Percentiles rank a stretch among this genome's conserved stretches.
phyloP scores from a whole-genome alignment of 331 rosid genomes.

The Quercus phellos region DNA sequence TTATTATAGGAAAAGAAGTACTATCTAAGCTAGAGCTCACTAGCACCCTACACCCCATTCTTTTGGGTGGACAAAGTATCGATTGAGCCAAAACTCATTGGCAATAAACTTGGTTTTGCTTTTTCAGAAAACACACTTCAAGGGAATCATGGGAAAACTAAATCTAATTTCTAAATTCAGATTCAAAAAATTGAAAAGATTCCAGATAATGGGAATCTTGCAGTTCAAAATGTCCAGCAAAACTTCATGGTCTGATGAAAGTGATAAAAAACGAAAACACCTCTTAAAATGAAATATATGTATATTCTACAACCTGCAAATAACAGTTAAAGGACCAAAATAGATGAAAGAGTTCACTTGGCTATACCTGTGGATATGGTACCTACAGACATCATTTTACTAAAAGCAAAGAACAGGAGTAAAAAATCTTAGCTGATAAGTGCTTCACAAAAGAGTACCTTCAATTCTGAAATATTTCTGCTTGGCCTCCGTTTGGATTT shows the following conservation, averaged over 20 bases:
- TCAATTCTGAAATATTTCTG: conserved; percentile 38
- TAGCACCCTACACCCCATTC: no score
- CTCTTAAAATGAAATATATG: background rate
- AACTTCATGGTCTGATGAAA: background rate
- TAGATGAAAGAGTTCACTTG: background rate
- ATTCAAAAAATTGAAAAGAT: background rate
- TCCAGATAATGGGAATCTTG: background rate
- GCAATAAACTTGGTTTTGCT: no score
- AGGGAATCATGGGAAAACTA: background rate
- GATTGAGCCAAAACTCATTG: no score
- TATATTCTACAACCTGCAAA: background rate
- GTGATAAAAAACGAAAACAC: background rate
- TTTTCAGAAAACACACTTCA: background rate
- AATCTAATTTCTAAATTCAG: background rate
- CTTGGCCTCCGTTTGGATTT: conserved; percentile 34
- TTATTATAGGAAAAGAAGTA: no score
- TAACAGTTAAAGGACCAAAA: background rate
- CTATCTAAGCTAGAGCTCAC: no score
- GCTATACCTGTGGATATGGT: background rate
- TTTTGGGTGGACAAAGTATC: no score
- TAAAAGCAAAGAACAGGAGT: background rate
- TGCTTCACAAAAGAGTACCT: conserved; percentile 38
- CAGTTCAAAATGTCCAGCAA: background rate
- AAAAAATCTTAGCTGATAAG: background rate
- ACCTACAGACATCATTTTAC: background rate